Percentiles rank a stretch among this genome's conserved stretches.
These are phyloP conservation scores for Dacryopinax primogenitus DNA, from an alignment of 768 basidiomycete genomes.

Conservation along the genomic window DNA sequence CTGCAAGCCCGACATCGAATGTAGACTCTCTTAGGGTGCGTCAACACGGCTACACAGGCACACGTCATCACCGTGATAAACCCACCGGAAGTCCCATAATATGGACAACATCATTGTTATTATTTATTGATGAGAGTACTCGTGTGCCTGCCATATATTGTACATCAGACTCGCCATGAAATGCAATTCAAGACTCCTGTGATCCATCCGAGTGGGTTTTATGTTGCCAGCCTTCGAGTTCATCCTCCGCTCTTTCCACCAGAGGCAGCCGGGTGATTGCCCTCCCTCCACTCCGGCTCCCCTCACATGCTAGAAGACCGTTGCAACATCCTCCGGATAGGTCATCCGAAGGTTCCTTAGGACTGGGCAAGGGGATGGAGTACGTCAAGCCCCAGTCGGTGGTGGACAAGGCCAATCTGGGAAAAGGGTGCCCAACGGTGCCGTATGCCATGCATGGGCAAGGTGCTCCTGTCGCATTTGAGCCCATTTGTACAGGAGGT, in stretches of 20 bases:
- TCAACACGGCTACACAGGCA: too few relatives aligned
- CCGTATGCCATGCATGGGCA: constrained; percentile 76
- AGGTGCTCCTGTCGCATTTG: constrained; percentile 79
- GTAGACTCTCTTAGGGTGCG: too few relatives aligned
- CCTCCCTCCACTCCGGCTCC: constrained; percentile 68
- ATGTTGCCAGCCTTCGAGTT: constrained; percentile 94
- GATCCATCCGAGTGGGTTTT: too few relatives aligned
- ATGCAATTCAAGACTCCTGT: too few relatives aligned
- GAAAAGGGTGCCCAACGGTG: constrained; percentile 71
- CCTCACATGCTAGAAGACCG: constrained; percentile 64
- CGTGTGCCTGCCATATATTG: too few relatives aligned
- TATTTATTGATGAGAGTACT: too few relatives aligned
- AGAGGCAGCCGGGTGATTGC: constrained; percentile 81
- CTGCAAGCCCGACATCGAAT: too few relatives aligned
- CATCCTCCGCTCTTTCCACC: constrained; percentile 80
- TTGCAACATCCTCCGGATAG: constrained; percentile 87
- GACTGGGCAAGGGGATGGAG: constrained; percentile 23
- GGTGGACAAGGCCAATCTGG: constrained; percentile 85
- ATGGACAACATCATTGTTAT: too few relatives aligned
- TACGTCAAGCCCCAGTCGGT: constrained; percentile 97
- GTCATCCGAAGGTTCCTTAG: constrained; percentile 50
- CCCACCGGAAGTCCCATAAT: too few relatives aligned
- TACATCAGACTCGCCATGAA: too few relatives aligned
- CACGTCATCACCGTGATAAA: too few relatives aligned
- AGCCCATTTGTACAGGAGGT: constrained; percentile 67